A percentile compares a stretch with the other conserved stretches of the same genome.
Conservation (phyloP, 192 early-diverging fungal genomes). For the Helicostylum pulchrum region DNA sequence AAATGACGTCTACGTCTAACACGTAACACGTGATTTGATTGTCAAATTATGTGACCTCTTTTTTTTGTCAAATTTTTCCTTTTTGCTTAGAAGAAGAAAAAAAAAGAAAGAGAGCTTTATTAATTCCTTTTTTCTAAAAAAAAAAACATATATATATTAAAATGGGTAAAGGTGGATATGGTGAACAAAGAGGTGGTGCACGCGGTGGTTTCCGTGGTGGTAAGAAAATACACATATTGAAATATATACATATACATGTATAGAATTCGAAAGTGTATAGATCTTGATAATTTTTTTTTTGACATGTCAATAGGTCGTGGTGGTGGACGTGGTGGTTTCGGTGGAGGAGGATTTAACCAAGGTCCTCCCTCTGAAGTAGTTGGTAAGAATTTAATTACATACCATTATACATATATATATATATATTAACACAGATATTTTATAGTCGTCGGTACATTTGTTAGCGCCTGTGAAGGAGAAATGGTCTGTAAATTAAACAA, state of each 20-base stretch:
- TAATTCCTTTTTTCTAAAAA: background rate
- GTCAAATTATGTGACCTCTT: too few relatives aligned
- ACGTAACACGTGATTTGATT: background rate
- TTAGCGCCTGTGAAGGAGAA: constrained; percentile 95
- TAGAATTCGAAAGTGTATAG: background rate
- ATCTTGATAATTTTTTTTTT: background rate
- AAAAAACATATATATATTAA: constrained; percentile 13
- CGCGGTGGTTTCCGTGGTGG: constrained; percentile 17
- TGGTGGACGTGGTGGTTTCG: constrained; percentile 24
- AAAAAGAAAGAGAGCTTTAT: too few relatives aligned
- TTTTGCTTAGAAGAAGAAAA: constrained; percentile 1
- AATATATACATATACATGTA: background rate
- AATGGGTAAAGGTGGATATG: constrained; percentile 29
- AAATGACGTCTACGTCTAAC: too few relatives aligned
- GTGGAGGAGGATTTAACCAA: constrained; percentile 22
- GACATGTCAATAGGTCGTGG: constrained; percentile 25
- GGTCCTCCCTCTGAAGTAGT: constrained; percentile 35
- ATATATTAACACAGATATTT: background rate
- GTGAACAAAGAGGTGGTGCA: constrained; percentile 23
- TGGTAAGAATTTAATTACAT: constrained; percentile 34
- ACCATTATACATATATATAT: constrained; percentile 41
- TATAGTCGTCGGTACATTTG: constrained; percentile 81
- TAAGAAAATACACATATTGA: background rate
- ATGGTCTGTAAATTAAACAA: constrained; percentile 91
- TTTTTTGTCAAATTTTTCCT: background rate